phyloP scores from a whole-genome alignment of 495 filamentous ascomycete genomes.

The Collariella sp. region DNA sequence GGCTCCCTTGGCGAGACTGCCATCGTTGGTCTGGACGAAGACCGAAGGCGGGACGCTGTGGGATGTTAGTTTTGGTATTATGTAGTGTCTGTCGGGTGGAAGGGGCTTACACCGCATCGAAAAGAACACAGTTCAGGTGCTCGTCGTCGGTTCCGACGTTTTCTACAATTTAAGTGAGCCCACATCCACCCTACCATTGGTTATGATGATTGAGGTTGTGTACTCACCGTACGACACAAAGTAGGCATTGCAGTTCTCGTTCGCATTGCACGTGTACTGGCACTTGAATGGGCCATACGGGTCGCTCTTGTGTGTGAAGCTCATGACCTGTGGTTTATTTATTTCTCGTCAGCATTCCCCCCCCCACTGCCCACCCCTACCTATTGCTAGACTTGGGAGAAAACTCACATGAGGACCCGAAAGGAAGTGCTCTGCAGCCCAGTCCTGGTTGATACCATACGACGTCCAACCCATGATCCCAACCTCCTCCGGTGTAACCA shows the following conservation, averaged over 20 bases:
- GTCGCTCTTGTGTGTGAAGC: conserved; percentile 8
- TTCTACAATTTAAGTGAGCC: conserved; percentile 5
- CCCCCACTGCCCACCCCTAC: neutral
- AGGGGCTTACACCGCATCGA: conserved; percentile 27
- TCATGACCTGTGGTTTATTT: conserved; percentile 14
- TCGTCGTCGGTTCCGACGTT: conserved; percentile 11
- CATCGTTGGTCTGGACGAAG: conserved; percentile 13
- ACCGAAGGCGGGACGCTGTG: conserved; percentile 16
- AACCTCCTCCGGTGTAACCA: conserved; percentile 3
- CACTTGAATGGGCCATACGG: conserved; percentile 29
- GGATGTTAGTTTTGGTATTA: neutral
- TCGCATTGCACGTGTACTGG: conserved; percentile 30
- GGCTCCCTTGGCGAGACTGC: conserved; percentile 18
- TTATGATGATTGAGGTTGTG: neutral
- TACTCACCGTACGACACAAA: conserved; percentile 27
- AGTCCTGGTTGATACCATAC: conserved; percentile 15
- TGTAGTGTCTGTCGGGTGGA: neutral
- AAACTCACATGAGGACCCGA: conserved; percentile 22
- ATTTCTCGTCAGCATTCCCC: neutral
- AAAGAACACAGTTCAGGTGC: conserved; percentile 25
- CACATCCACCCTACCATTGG: too few relatives aligned
- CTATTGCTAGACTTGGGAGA: too few relatives aligned
- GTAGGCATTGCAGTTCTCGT: conserved; percentile 20
- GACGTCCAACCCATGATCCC: conserved; percentile 6
- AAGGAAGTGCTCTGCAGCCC: conserved; percentile 18